Evolutionary conservation across 306 rosid species (phyloP).

Genomic region (Vigna hirtella): DNA sequence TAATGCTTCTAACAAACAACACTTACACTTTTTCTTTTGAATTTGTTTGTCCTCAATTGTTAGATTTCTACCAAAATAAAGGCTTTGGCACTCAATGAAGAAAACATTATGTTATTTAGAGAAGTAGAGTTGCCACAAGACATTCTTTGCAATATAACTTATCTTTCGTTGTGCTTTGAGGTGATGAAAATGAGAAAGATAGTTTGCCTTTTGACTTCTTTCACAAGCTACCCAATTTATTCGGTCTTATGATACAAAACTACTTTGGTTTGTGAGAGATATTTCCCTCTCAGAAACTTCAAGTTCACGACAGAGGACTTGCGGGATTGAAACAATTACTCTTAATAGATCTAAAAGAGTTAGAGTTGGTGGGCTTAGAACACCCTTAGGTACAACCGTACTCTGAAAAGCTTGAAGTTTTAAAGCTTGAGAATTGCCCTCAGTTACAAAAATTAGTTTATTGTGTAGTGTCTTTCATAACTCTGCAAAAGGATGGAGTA

Average conservation of each 20-base stretch:
- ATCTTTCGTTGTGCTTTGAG: background rate
- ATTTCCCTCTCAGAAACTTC: too few relatives aligned
- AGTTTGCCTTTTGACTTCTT: background rate
- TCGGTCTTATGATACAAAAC: background rate
- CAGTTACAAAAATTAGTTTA: too few relatives aligned
- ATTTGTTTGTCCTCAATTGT: background rate
- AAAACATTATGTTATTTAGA: background rate
- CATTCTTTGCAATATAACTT: background rate
- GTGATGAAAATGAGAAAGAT: background rate
- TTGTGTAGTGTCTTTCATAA: too few relatives aligned
- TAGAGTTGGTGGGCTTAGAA: too few relatives aligned
- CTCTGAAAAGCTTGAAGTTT: too few relatives aligned
- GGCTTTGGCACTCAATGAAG: background rate
- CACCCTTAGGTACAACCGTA: too few relatives aligned
- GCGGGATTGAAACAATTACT: too few relatives aligned
- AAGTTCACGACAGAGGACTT: too few relatives aligned
- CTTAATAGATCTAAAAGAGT: too few relatives aligned
- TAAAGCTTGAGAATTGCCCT: too few relatives aligned
- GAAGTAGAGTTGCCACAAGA: background rate
- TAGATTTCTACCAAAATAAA: background rate
- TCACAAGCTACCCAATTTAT: background rate
- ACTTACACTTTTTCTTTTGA: background rate
- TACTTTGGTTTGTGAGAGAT: background rate
- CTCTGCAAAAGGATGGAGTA: too few relatives aligned
- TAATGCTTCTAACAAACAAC: background rate